phyloP scores from a whole-genome alignment of 2,329 filamentous ascomycete genomes.

The Lasiodiplodia sp. region DNA sequence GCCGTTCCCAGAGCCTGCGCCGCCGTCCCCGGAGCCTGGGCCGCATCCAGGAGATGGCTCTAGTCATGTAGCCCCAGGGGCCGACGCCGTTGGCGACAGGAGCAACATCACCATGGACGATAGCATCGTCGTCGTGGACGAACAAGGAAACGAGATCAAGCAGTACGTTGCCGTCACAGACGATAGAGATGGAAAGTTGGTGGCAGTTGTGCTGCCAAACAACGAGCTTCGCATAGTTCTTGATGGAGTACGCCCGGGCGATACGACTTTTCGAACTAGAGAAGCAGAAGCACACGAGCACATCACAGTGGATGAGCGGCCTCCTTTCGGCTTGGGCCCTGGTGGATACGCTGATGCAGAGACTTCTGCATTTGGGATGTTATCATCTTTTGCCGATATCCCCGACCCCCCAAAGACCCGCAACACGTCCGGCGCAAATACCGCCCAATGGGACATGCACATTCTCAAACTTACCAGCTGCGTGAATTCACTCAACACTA shows the following conservation, averaged over 20 bases:
- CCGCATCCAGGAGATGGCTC: too few species aligned
- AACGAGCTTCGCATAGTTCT: not conserved
- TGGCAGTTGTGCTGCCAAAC: not conserved
- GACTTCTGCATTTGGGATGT: not conserved
- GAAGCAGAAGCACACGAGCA: too few species aligned
- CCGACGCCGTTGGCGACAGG: too few species aligned
- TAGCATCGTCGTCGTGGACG: too few species aligned
- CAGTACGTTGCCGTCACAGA: not conserved
- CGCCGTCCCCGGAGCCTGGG: not conserved
- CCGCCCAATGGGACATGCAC: not conserved
- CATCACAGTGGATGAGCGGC: too few species aligned
- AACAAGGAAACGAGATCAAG: not conserved
- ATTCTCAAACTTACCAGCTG: fast-evolving
- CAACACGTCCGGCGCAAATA: not conserved
- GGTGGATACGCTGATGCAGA: too few species aligned
- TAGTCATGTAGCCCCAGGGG: too few species aligned
- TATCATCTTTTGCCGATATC: not conserved
- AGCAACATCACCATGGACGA: too few species aligned
- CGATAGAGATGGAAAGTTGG: not conserved
- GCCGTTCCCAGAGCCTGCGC: not conserved
- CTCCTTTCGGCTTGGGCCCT: too few species aligned
- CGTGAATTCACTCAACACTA: not conserved
- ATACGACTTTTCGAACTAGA: not conserved
- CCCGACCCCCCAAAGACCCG: not conserved
- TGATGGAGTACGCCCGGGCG: not conserved